These are phyloP conservation scores for Geranium brycei DNA, from an alignment of 345 rosid genomes.

Conservation along the genomic window DNA sequence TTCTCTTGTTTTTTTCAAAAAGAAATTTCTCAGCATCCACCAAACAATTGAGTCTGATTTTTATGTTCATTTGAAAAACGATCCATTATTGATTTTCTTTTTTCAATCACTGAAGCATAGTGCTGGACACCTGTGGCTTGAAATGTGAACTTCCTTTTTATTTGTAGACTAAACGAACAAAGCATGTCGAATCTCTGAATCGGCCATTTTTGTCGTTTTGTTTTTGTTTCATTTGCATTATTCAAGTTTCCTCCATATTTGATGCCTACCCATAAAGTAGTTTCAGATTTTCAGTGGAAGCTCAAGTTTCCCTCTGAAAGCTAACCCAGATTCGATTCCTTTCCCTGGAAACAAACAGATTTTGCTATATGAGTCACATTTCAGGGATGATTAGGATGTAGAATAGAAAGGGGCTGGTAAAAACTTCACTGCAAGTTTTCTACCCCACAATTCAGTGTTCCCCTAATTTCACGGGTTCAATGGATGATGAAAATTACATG, in stretches of 20 bases:
- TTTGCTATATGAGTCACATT: background rate
- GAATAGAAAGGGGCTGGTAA: no score
- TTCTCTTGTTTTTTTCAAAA: no score
- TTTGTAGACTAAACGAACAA: background rate
- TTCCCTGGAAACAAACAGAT: background rate
- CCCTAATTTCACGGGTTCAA: background rate
- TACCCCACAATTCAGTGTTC: background rate
- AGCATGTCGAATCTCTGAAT: background rate
- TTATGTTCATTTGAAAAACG: no score
- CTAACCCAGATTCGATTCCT: background rate
- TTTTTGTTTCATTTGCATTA: background rate
- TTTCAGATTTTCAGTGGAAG: background rate
- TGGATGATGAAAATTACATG: background rate
- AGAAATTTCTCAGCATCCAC: no score
- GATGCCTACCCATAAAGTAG: background rate
- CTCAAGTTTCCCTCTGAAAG: background rate
- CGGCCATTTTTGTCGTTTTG: background rate
- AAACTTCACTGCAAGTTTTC: no score
- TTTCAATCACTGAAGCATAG: background rate
- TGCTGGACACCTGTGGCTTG: background rate
- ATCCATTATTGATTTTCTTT: background rate
- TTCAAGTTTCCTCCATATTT: background rate
- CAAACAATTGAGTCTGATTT: no score
- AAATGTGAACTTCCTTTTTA: background rate
- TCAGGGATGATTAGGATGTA: no score